These are phyloP conservation scores for Microcos paniculata DNA, from an alignment of 345 rosid genomes.

Conservation along the genomic window DNA sequence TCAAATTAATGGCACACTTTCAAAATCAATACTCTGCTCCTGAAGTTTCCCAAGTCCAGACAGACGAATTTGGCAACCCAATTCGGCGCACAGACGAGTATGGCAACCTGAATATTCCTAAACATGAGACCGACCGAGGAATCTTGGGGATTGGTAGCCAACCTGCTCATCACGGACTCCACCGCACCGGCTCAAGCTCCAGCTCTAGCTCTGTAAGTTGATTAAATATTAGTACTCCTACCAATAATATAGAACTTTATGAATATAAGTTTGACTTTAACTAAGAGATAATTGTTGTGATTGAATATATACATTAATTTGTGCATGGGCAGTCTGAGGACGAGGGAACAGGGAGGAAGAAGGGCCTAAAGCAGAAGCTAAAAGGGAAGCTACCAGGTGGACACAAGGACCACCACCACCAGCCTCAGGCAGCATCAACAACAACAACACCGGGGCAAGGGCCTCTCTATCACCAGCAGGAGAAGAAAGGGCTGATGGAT, in stretches of 20 bases:
- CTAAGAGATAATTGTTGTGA: not conserved
- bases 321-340: conserved; percentile 41
- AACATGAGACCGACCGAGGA: conserved; percentile 20
- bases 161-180: conserved; percentile 38
- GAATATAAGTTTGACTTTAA: not conserved
- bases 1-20: conserved; percentile 23
- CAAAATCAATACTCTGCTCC: conserved; percentile 28
- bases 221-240: too few relatives aligned
- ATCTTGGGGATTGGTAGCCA: conserved; percentile 31
- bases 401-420: conserved; percentile 22
- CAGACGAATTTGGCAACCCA: conserved; percentile 47
- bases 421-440: conserved; percentile 24
- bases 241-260: too few relatives aligned
- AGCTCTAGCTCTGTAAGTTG: conserved; percentile 53
- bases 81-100: conserved; percentile 28
- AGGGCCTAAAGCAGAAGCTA: conserved; percentile 49
- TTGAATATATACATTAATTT: not conserved
- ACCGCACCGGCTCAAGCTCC: conserved; percentile 50
- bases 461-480: conserved; percentile 31
- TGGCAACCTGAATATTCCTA: conserved; percentile 37
- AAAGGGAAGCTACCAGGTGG: conserved; percentile 62
- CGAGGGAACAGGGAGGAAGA: conserved; percentile 74
- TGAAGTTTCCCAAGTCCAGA: conserved; percentile 28
- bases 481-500: conserved; percentile 65
- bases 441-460: conserved; percentile 29